A percentile compares a stretch with the other conserved stretches of the same genome.
Evolutionary conservation across 768 basidiomycete species (phyloP).

Genomic region (Trametes villosa): DNA sequence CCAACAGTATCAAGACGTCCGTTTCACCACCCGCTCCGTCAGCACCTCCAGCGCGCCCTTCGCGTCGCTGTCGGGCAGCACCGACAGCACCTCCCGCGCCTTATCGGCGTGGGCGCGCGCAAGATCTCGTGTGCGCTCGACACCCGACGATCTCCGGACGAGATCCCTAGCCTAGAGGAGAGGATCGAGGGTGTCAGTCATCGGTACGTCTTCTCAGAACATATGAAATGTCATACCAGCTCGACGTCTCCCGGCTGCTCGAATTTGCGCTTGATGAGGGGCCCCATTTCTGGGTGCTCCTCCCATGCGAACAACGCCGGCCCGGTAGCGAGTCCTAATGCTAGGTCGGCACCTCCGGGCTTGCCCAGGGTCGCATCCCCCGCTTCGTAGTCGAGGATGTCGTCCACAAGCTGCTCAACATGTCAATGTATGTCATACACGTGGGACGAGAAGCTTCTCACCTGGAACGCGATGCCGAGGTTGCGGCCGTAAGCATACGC

Average conservation of each 20-base stretch:
- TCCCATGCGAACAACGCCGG: constrained; percentile 88
- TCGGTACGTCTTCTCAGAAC: neutral
- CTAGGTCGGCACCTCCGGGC: constrained; percentile 73
- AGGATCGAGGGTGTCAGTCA: neutral
- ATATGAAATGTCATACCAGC: constrained; percentile 48
- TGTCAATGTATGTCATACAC: neutral
- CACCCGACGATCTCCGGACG: constrained; percentile 71
- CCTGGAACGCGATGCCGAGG: constrained; percentile 95
- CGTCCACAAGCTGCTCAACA: constrained; percentile 81
- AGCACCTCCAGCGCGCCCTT: constrained; percentile 75
- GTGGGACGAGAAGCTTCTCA: constrained; percentile 33
- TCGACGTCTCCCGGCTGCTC: constrained; percentile 79
- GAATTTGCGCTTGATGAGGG: constrained; percentile 82
- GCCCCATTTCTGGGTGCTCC: constrained; percentile 74
- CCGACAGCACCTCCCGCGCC: constrained; percentile 68
- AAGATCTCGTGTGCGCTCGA: constrained; percentile 78
- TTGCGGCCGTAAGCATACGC: constrained; percentile 93
- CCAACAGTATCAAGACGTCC: constrained; percentile 49
- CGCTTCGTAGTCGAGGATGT: constrained; percentile 90
- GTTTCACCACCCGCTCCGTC: constrained; percentile 67
- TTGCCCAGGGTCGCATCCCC: constrained; percentile 79
- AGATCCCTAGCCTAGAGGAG: constrained; percentile 62
- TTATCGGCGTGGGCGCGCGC: constrained; percentile 76
- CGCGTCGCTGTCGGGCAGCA: constrained; percentile 82
- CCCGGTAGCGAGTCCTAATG: constrained; percentile 75